Conservation (phyloP, 495 filamentous ascomycete species). For the Trichocladium antarcticum region DNA sequence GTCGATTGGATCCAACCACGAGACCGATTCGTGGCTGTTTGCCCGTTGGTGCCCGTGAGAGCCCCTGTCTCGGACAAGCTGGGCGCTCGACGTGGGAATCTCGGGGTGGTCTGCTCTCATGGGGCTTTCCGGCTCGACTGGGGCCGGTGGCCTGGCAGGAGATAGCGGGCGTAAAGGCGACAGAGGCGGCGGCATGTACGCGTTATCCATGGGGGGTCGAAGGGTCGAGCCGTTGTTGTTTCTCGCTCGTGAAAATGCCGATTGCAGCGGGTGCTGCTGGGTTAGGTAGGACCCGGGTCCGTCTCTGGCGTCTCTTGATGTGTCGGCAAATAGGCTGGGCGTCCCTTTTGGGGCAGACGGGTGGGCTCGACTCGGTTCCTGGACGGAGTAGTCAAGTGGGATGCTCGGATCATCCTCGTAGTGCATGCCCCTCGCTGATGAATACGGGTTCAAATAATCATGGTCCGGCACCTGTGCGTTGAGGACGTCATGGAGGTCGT, state of each 20-base stretch:
- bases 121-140: conserved; percentile 22
- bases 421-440: neutral
- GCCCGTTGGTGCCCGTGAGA: conserved; percentile 40
- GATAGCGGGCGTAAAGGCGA: conserved; percentile 45
- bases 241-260: conserved; percentile 38
- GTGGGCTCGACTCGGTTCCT: conserved; percentile 14
- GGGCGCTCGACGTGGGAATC: conserved; percentile 31
- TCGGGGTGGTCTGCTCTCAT: conserved; percentile 32
- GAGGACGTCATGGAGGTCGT: conserved; percentile 37
- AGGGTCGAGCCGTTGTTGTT: conserved; percentile 32
- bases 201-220: conserved; percentile 34
- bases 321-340: conserved; percentile 13
- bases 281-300: conserved; percentile 14
- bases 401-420: conserved; percentile 11
- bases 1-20: conserved; percentile 95
- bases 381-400: conserved; percentile 26
- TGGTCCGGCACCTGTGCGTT: conserved; percentile 38
- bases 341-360: conserved; percentile 3
- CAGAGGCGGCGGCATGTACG: conserved; percentile 55
- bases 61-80: conserved; percentile 17
- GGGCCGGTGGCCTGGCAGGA: conserved; percentile 23
- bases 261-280: conserved; percentile 32
- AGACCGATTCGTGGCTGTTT: conserved; percentile 65
- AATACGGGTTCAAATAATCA: conserved; percentile 28
- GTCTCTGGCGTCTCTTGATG: conserved; percentile 13